Base-by-base conservation (phyloP, 2,329 filamentous ascomycete genomes). In the Celoporthe dispersa region DNA sequence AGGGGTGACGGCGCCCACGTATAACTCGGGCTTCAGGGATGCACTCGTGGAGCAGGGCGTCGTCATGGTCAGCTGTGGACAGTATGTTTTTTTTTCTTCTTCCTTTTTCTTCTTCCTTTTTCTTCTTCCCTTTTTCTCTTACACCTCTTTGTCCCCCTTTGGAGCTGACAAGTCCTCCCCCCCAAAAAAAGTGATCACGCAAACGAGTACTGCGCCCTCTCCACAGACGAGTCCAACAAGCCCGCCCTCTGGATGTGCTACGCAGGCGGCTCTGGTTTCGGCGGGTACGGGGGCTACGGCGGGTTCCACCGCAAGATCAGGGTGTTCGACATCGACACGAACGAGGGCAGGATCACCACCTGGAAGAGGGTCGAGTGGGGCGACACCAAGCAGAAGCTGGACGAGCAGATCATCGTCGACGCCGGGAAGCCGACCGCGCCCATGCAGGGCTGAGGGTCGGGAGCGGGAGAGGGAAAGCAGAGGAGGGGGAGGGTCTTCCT, bases 191-290 rank as follows among this genome's bases (percentile, higher is more conserved):
- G 91, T 79, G 96, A 99, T 77, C 96, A 99, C 78, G 95, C 92
- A 74, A 99, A 99, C 78, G 96, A 99, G 77, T 98, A 98, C 80
- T 99, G 96, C 80, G 90, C 92, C 73, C 86, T 98, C 11, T 90
- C 87, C 1, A 80, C 83, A 3, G 80, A 87, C 66, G 81, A 86
- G 55, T 80, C 84, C 31, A 80, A 84, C n/a, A 85, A 86, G 64
- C 90, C 92, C 0, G 87, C 91, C 39, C 83, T 98, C 2, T 99
- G 96, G 96, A 97, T 99, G 94, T 99, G 96, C 84, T 98, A 98
- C 80, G 95, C 91, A 11, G 96, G 96, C 41, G 96, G 92, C 35
- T 89, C 90, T 37, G 96, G 96, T 1, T 97, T 99, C 76, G 96
- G 96, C 68, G 96, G 96, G 0, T 99, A 99, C 78, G 96, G 92